These are phyloP conservation scores for Tricholoma terreum DNA, from an alignment of 768 basidiomycete genomes.

Conservation along the genomic window DNA sequence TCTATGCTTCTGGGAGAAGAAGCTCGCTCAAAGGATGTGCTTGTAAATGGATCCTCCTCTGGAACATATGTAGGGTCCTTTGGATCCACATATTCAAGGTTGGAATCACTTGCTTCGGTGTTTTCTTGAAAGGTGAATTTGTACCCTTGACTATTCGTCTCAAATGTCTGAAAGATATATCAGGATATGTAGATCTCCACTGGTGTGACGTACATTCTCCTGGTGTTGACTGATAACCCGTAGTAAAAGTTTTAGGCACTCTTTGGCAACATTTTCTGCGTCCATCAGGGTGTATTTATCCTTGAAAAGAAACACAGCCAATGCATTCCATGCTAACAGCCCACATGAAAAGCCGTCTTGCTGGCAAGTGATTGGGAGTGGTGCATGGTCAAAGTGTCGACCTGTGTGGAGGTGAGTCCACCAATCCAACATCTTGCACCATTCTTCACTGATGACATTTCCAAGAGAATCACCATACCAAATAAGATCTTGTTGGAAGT, in stretches of 20 bases:
- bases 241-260: background rate
- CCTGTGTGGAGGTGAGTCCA: background rate
- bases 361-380: background rate
- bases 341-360: background rate
- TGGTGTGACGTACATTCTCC: too few species aligned
- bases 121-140: too few species aligned
- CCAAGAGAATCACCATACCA: background rate
- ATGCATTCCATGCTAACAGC: background rate
- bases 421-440: background rate
- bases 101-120: too few species aligned
- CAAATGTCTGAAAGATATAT: too few species aligned
- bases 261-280: background rate
- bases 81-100: too few species aligned
- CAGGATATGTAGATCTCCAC: too few species aligned
- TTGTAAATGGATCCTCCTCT: too few species aligned
- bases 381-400: background rate
- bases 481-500: background rate
- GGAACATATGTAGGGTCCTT: too few species aligned
- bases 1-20: too few species aligned
- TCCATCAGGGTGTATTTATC: background rate
- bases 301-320: background rate
- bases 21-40: too few species aligned
- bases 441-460: background rate
- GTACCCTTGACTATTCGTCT: too few species aligned
- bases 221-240: too few species aligned